Evolutionary conservation across 768 basidiomycete genomes (phyloP).

Genomic region (Gloeopeniophorella convolvens): DNA sequence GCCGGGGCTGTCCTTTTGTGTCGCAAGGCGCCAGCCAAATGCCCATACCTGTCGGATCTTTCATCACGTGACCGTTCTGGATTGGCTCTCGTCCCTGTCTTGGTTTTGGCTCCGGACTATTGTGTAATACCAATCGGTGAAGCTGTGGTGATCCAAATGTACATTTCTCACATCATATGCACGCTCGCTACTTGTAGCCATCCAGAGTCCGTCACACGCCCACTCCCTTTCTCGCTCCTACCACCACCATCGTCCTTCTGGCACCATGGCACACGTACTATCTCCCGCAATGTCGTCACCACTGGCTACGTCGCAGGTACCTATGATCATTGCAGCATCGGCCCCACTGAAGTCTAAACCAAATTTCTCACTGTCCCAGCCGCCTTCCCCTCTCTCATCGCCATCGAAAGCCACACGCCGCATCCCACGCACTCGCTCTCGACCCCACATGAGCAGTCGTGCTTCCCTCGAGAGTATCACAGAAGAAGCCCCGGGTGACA

Average conservation of each 20-base stretch:
- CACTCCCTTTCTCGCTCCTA: neutral
- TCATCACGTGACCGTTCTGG: conserved; percentile 12
- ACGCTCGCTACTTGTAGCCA: too few relatives aligned
- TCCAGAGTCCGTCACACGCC: too few relatives aligned
- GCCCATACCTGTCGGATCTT: conserved; percentile 6
- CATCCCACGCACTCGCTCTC: conserved; percentile 11
- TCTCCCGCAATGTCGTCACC: neutral
- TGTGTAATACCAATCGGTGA: neutral
- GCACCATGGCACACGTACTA: conserved; percentile 1
- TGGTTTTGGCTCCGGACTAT: conserved; percentile 5
- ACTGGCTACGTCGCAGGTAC: conserved; percentile 2
- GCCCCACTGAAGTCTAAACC: neutral
- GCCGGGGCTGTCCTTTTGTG: too few relatives aligned
- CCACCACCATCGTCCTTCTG: neutral
- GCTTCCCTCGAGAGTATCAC: conserved; percentile 20
- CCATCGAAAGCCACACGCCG: conserved; percentile 8
- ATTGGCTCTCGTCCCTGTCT: neutral
- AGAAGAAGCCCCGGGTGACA: conserved; percentile 8
- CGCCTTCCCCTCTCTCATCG: conserved; percentile 11
- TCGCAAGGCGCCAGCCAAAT: conserved; percentile 18
- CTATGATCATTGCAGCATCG: neutral
- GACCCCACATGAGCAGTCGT: conserved; percentile 10
- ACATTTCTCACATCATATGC: too few relatives aligned
- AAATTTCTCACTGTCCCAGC: neutral
- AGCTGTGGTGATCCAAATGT: too few relatives aligned